A percentile compares a stretch with the other conserved stretches of the same genome.
These are phyloP conservation scores for Microstegium vimineum DNA, from an alignment of 176 grass and related monocot genomes.

Conservation along the genomic window DNA sequence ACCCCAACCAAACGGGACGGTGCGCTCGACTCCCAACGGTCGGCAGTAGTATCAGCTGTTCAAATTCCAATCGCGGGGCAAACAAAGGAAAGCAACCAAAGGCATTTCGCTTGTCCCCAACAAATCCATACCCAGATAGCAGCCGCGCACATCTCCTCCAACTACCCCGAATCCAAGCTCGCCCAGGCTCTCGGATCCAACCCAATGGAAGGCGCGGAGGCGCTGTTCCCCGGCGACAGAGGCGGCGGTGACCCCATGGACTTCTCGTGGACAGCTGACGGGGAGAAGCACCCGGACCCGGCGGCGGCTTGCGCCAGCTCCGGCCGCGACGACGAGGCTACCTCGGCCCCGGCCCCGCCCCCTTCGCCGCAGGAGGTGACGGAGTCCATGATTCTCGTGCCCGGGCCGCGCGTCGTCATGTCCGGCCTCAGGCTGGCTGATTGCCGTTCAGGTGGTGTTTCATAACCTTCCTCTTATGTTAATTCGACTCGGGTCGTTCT, in stretches of 20 bases:
- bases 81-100: no score
- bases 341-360: not conserved
- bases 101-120: not conserved
- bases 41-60: not conserved
- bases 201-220: constrained; percentile 45
- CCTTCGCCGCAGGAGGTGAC: constrained; percentile 35
- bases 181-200: not conserved
- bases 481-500: not conserved
- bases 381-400: constrained; percentile 48
- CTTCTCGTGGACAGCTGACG: constrained; percentile 34
- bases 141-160: not conserved
- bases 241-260: constrained; percentile 32
- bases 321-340: constrained; percentile 13
- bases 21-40: constrained; percentile 35
- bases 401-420: constrained; percentile 55
- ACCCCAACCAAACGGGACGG: no score
- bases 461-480: not conserved
- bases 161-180: not conserved
- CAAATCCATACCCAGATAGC: not conserved
- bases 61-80: constrained; percentile 32
- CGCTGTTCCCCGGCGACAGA: not conserved
- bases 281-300: not conserved
- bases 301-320: no score
- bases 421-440: constrained; percentile 45
- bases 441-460: constrained; percentile 44